Evolutionary conservation across 192 early-diverging fungal species (phyloP).

Genomic region (Thamnidium elegans): DNA sequence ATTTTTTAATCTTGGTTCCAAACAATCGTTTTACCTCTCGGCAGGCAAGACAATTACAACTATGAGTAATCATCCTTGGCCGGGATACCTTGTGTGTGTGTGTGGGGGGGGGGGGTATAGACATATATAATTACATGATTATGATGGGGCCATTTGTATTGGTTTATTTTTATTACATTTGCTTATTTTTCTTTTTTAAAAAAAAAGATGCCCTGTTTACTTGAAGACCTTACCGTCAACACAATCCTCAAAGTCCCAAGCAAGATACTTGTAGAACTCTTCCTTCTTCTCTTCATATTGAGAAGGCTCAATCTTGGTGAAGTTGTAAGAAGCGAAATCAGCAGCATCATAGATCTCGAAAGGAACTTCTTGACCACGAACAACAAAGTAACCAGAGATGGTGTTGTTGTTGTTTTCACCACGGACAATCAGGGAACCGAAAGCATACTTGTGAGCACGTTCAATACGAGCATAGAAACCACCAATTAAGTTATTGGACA

Average conservation of each 20-base stretch:
- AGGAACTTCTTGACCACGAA: constrained; percentile 84
- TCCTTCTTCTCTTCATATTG: constrained; percentile 55
- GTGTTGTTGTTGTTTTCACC: constrained; percentile 84
- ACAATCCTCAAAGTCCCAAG: constrained; percentile 79
- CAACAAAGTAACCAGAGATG: constrained; percentile 93
- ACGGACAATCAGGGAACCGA: constrained; percentile 79
- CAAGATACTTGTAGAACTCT: constrained; percentile 59
- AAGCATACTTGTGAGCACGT: constrained; percentile 90
- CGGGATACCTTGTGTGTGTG: constrained; percentile 13
- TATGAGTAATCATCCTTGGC: constrained; percentile 24
- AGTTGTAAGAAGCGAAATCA: constrained; percentile 87
- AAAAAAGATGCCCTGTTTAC: constrained; percentile 36
- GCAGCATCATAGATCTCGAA: constrained; percentile 72
- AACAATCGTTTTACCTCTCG: constrained; percentile 17
- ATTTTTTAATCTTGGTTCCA: constrained; percentile 23
- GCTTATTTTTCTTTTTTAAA: background rate
- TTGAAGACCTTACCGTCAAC: constrained; percentile 89
- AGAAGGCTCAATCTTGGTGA: constrained; percentile 67
- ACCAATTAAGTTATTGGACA: constrained; percentile 92
- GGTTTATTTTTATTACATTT: background rate
- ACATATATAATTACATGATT: too few species aligned
- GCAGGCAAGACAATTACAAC: constrained; percentile 27
- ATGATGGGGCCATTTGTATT: background rate
- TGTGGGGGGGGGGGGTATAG: too few species aligned
- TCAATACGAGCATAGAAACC: constrained; percentile 94